Evolutionary conservation across 176 grass and related monocot genomes (phyloP).

Genomic region (Pontederia crassipes): DNA sequence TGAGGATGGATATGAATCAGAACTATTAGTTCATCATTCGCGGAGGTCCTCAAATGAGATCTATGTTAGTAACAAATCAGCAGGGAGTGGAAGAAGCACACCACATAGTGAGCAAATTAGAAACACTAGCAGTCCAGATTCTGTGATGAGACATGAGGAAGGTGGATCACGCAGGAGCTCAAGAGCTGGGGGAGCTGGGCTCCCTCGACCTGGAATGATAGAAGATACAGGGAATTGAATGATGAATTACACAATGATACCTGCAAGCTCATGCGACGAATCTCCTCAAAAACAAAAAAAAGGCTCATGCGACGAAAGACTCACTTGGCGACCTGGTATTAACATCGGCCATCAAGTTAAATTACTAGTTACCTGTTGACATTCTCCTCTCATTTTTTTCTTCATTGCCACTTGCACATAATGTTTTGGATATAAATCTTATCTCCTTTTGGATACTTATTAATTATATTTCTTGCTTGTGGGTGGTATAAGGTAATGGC

Average conservation of each 20-base stretch:
- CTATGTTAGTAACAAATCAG: slow-evolving; percentile 5
- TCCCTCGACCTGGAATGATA: not conserved
- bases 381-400: not conserved
- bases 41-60: not conserved
- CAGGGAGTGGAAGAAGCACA: not conserved
- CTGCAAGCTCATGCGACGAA: too few relatives aligned
- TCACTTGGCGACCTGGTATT: too few relatives aligned
- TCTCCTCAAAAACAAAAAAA: too few relatives aligned
- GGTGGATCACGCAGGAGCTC: not conserved
- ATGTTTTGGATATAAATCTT: not conserved
- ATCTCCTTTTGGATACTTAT: not conserved
- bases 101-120: too few relatives aligned
- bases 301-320: too few relatives aligned
- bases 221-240: not conserved
- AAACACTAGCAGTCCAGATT: too few relatives aligned
- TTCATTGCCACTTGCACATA: not conserved
- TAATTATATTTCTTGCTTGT: too few relatives aligned
- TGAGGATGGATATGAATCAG: slow-evolving; percentile 9
- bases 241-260: too few relatives aligned
- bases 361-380: not conserved
- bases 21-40: not conserved
- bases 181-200: not conserved
- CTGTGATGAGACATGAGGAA: not conserved
- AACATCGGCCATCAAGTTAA: too few relatives aligned
- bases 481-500: too few relatives aligned